phyloP scores from a whole-genome alignment of 1,284 basidiomycete species.

The Ceratobasidium sp. region DNA sequence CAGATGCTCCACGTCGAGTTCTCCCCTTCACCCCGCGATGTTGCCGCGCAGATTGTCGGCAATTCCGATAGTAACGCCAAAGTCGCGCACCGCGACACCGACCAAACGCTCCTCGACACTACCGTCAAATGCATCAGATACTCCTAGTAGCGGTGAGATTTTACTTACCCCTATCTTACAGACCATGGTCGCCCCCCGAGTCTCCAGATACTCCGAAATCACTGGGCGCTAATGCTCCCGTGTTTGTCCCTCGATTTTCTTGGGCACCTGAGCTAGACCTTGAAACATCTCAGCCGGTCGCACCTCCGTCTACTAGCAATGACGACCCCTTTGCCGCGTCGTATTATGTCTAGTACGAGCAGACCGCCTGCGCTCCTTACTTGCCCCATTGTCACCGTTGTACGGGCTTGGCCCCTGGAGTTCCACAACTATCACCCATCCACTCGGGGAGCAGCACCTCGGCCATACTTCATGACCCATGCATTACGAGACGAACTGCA shows the following conservation, averaged over 20 bases:
- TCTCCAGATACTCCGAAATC: conserved; percentile 27
- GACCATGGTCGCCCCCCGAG: conserved; percentile 26
- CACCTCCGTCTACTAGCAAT: no score
- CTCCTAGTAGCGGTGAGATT: no score
- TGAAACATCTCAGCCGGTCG: conserved; percentile 11
- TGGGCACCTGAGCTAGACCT: not conserved
- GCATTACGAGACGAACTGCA: conserved; percentile 83
- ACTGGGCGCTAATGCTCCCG: conserved; percentile 28
- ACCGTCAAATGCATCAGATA: conserved; percentile 7
- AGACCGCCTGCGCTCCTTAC: conserved; percentile 31
- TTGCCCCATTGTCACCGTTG: conserved; percentile 11
- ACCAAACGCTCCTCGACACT: conserved; percentile 10
- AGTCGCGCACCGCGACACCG: conserved; percentile 23
- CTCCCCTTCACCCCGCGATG: conserved; percentile 56
- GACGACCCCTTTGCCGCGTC: conserved; percentile 27
- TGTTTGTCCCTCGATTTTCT: conserved; percentile 28
- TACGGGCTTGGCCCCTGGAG: conserved; percentile 23
- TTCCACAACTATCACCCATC: conserved; percentile 33
- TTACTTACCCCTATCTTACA: conserved; percentile 3
- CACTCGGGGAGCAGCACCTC: conserved; percentile 50
- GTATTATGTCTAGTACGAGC: conserved; percentile 29
- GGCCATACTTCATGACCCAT: conserved; percentile 68
- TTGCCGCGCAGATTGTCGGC: conserved; percentile 40
- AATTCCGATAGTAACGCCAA: conserved; percentile 28
- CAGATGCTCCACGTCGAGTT: conserved; percentile 51